Base-by-base conservation (phyloP, 805 yeast genomes). In the Metschnikowia orientalis region DNA sequence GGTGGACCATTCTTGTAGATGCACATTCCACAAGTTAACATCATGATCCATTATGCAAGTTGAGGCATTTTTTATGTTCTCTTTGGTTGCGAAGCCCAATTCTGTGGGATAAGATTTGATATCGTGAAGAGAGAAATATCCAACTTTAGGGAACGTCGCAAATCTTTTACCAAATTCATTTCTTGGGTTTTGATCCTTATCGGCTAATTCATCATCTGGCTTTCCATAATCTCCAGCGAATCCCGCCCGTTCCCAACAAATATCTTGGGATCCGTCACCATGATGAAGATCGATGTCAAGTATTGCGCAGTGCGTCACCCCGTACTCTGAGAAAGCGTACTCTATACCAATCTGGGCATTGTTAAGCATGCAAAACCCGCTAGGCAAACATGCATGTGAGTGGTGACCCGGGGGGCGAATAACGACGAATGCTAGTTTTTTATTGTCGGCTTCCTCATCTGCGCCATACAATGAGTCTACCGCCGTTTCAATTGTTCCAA, bases 371-470 rank as follows among this genome's bases (percentile, higher is more conserved):
- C 95, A 85, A 51, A 85, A 85, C 3, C 95, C 95, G 15, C 88
- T 78, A 0, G 95, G 95, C n/a, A 76, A 71, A 36, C 81, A 77
- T 0, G 87, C 81, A 48, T 83, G 92, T 15, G 87, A 79, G 56
- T 85, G 95, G 52, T 85, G 95, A 3, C 95, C 95, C 1, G 94
- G 92, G 1, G 92, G 92, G 30, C 92, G 63, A 25, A 83, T 73
- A 1, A 78, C 77, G 0, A 79, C 79, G 57, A 83, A 83, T 2
- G 81, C 79, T 10, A 65, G 49, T 34, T 65, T 48, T 35, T 63
- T 62, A 50, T 58, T 28, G 48, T 48, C 48, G 4, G 39, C 49
- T 8, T 39, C 41, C 8, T 30, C 38, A n/a, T 34, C 21, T 9
- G 30, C 29, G 9, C 44, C 52, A 36, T 47, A 60, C 10, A 66